These are phyloP conservation scores for Arachnomyces sp. DNA, from an alignment of 2,329 filamentous ascomycete genomes.

Conservation along the genomic window DNA sequence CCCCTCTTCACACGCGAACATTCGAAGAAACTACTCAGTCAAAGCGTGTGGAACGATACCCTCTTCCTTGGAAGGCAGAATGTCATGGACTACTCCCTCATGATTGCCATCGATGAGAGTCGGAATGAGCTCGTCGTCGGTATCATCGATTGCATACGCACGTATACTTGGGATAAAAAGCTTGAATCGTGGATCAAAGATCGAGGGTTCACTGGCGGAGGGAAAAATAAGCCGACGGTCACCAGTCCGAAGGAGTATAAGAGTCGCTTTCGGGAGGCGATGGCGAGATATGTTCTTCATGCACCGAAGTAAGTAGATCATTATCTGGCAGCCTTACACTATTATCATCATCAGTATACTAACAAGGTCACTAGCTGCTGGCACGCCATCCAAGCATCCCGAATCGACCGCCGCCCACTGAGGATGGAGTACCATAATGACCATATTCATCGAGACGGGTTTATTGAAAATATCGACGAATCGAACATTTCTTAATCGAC, in stretches of 20 bases:
- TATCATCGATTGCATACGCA: slow-evolving; percentile 96
- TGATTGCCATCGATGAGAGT: slow-evolving; percentile 92
- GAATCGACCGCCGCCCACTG: slow-evolving; percentile 21
- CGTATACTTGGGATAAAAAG: slow-evolving; percentile 99
- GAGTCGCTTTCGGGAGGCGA: slow-evolving; percentile 87
- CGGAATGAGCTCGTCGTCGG: slow-evolving; percentile 89
- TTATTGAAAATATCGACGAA: no score
- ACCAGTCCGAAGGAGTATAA: slow-evolving; percentile 98
- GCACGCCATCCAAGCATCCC: slow-evolving; percentile 35
- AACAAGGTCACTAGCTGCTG: slow-evolving; percentile 29
- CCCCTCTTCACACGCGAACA: slow-evolving; percentile 93
- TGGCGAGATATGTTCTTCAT: slow-evolving; percentile 68
- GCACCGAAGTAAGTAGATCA: slow-evolving; percentile 37
- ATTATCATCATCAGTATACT: not conserved
- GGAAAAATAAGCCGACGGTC: slow-evolving; percentile 80
- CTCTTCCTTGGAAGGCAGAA: slow-evolving; percentile 89
- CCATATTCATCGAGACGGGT: slow-evolving; percentile 2
- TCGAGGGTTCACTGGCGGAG: slow-evolving; percentile 71
- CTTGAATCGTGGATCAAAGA: slow-evolving; percentile 99
- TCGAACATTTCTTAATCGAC: slow-evolving; percentile 7
- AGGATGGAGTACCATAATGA: slow-evolving; percentile 19
- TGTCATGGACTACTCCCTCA: slow-evolving; percentile 98
- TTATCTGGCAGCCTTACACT: not conserved
- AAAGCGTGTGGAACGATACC: slow-evolving; percentile 95
- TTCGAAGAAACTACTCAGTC: slow-evolving; percentile 83